phyloP scores from a whole-genome alignment of 768 basidiomycete species.

The Psilocybe azurescens region DNA sequence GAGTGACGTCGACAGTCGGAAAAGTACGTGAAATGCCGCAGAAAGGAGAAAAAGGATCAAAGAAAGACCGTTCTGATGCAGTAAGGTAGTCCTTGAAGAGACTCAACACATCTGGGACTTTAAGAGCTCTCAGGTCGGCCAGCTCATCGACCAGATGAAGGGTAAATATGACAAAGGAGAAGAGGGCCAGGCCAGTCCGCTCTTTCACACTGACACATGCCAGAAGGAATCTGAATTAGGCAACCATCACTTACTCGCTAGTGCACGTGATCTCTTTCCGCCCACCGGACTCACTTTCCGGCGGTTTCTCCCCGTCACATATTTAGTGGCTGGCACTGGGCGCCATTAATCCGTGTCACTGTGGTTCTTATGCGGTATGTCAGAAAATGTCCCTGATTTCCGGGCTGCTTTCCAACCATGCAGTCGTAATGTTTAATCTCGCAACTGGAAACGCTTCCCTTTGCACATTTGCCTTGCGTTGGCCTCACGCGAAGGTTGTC shows the following conservation, averaged over 20 bases:
- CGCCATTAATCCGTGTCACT: background rate
- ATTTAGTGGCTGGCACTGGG: background rate
- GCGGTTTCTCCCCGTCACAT: background rate
- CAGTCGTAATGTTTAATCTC: too few relatives aligned
- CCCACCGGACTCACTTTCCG: background rate
- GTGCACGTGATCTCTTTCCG: conserved; percentile 6
- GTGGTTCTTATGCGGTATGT: background rate
- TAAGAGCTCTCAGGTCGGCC: conserved; percentile 5
- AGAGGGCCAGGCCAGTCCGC: conserved; percentile 15
- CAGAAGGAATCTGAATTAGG: conserved; percentile 19
- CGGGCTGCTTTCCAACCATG: too few relatives aligned
- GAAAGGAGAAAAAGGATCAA: background rate
- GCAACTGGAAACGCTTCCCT: too few relatives aligned
- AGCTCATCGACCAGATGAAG: conserved; percentile 21
- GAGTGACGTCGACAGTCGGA: background rate
- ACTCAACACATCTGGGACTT: conserved; percentile 10
- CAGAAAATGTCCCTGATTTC: too few relatives aligned
- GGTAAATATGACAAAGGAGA: conserved; percentile 16
- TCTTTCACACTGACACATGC: conserved; percentile 24
- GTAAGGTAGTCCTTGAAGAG: background rate
- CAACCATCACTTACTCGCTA: background rate
- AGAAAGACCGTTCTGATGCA: background rate
- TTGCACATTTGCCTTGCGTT: too few relatives aligned
- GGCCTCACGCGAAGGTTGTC: too few relatives aligned
- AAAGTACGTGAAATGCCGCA: background rate